A percentile compares a stretch with the other conserved stretches of the same genome.
Conservation (phyloP, 2,329 filamentous ascomycete species). For the Diplocarpon rosae region DNA sequence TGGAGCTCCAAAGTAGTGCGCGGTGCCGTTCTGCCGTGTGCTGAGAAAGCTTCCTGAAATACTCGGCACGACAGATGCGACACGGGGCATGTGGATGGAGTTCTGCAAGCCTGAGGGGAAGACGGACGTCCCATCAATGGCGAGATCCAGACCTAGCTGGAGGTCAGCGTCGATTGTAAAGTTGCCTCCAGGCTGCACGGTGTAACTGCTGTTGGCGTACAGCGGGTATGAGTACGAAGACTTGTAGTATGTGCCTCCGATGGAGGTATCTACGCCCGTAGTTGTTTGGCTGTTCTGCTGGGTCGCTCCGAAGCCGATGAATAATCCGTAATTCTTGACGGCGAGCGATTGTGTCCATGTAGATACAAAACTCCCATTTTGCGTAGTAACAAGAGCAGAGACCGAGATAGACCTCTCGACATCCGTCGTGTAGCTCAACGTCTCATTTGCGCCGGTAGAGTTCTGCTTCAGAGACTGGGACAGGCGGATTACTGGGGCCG, state of each 20-base stretch:
- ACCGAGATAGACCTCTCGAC: constrained; percentile 46
- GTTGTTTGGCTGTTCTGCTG: constrained; percentile 43
- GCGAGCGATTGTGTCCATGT: constrained; percentile 49
- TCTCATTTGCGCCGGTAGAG: constrained; percentile 43
- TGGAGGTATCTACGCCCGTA: constrained; percentile 34
- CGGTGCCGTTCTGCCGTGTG: constrained; percentile 48
- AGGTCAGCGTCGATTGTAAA: constrained; percentile 39
- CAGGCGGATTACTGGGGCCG: constrained; percentile 37
- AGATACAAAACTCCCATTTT: constrained; percentile 31
- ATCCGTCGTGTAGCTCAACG: constrained; percentile 45
- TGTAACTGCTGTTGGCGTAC: constrained; percentile 41
- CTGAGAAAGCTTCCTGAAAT: constrained; percentile 32
- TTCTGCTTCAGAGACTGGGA: constrained; percentile 36
- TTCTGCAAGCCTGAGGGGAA: constrained; percentile 52
- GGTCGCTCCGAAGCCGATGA: constrained; percentile 42
- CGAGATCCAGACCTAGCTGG: constrained; percentile 37
- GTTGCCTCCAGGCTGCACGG: constrained; percentile 32
- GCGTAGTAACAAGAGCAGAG: constrained; percentile 39
- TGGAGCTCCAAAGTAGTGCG: constrained; percentile 39
- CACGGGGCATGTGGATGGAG: constrained; percentile 31
- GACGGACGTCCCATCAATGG: constrained; percentile 34
- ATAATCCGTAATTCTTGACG: constrained; percentile 43
- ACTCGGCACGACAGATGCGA: constrained; percentile 13
- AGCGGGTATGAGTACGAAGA: constrained; percentile 49
- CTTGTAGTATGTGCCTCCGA: constrained; percentile 22